Evolutionary conservation across 2,329 filamentous ascomycete species (phyloP).

Genomic region (Aspergillus chevalieri): DNA sequence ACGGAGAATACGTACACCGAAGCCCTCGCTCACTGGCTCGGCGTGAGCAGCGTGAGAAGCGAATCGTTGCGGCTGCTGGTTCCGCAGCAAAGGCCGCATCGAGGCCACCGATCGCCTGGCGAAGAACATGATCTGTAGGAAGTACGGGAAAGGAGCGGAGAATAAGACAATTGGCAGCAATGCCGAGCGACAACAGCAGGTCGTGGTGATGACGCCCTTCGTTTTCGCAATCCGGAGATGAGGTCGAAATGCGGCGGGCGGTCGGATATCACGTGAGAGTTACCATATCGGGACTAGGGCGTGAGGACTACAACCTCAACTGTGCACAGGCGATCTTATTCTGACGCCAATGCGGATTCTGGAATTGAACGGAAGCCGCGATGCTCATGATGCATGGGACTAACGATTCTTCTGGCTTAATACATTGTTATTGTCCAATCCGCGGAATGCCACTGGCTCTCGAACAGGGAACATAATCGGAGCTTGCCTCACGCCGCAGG

Average conservation of each 20-base stretch:
- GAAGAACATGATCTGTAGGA: slow-evolving; percentile 34
- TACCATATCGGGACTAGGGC: neutral
- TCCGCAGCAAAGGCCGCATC: slow-evolving; percentile 32
- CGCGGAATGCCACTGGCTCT: no score
- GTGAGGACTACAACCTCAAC: neutral
- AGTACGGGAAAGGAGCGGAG: slow-evolving; percentile 15
- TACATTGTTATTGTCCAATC: neutral
- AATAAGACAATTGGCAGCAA: slow-evolving; percentile 34
- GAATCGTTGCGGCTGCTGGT: slow-evolving; percentile 39
- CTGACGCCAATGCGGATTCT: neutral
- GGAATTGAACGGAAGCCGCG: neutral
- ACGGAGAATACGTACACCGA: slow-evolving; percentile 36
- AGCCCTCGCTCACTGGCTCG: slow-evolving; percentile 41
- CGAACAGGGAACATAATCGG: neutral
- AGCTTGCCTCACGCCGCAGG: neutral
- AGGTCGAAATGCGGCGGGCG: neutral
- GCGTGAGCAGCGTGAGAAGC: slow-evolving; percentile 37
- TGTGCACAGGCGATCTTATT: no score
- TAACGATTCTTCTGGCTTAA: neutral
- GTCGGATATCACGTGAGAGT: neutral
- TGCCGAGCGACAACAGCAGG: slow-evolving; percentile 9
- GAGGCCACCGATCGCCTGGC: slow-evolving; percentile 36
- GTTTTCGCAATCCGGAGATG: neutral
- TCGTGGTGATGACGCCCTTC: neutral
- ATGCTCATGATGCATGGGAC: neutral